Percentiles rank a stretch among this genome's conserved stretches.
phyloP scores from a whole-genome alignment of 2,329 filamentous ascomycete genomes.

The Ophiocordyceps robertsii region DNA sequence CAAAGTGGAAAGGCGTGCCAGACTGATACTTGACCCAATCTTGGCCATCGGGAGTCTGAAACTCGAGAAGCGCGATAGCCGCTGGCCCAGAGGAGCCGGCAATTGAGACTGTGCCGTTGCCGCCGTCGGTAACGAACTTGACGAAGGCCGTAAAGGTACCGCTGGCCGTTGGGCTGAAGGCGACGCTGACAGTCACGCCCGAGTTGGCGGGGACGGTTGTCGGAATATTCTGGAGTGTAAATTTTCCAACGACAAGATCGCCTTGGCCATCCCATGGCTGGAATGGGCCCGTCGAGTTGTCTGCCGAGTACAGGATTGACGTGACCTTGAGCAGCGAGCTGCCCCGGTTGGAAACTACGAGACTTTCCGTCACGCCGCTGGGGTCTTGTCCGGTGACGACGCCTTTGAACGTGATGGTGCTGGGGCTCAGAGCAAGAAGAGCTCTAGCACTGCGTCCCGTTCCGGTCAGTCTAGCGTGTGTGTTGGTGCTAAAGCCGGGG shows the following conservation, averaged over 20 bases:
- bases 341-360: conserved; percentile 36
- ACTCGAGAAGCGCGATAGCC: conserved; percentile 37
- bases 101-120: conserved; percentile 31
- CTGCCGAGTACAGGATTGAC: conserved; percentile 28
- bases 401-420: conserved; percentile 32
- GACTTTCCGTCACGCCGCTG: conserved; percentile 25
- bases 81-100: conserved; percentile 34
- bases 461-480: conserved; percentile 32
- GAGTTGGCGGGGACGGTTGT: conserved; percentile 24
- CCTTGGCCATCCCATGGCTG: conserved; percentile 20
- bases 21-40: conserved; percentile 34
- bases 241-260: conserved; percentile 29
- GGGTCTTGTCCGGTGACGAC: conserved; percentile 29
- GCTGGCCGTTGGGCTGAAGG: conserved; percentile 29
- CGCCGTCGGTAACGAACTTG: conserved; percentile 32
- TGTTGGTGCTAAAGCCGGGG: conserved; percentile 30
- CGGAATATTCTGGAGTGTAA: conserved; percentile 34
- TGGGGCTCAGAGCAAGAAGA: conserved; percentile 32
- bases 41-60: conserved; percentile 35
- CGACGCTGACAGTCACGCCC: conserved; percentile 25
- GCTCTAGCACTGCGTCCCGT: conserved; percentile 31
- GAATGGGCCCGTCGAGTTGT: conserved; percentile 30
- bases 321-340: conserved; percentile 29
- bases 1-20: conserved; percentile 35
- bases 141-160: conserved; percentile 38